Percentiles rank a stretch among this genome's conserved stretches.
phyloP scores from a whole-genome alignment of 805 yeast species.

The Candida silvicultrix region DNA sequence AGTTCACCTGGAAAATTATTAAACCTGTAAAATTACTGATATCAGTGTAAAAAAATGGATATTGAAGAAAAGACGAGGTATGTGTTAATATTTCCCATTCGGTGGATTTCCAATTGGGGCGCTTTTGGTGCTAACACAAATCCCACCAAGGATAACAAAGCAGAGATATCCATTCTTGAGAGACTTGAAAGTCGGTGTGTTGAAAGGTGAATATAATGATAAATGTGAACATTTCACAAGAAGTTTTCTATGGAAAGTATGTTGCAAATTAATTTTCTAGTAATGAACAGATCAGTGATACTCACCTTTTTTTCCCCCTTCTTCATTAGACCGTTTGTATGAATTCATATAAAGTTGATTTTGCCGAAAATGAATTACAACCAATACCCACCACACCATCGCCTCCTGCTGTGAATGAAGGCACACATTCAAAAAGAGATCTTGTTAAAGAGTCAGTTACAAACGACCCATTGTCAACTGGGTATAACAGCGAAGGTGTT shows the following conservation, averaged over 20 bases:
- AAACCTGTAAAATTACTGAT: no score
- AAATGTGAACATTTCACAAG: conserved; percentile 13
- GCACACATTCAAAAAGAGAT: conserved; percentile 3
- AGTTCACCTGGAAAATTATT: no score
- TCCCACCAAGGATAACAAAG: conserved; percentile 7
- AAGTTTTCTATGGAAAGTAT: conserved; percentile 15
- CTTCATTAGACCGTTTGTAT: conserved; percentile 16
- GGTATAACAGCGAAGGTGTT: conserved; percentile 1
- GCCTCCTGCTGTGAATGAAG: conserved; percentile 7
- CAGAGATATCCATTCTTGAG: conserved; percentile 12
- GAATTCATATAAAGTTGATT: conserved; percentile 14
- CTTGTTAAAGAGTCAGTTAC: conserved; percentile 1
- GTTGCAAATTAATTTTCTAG: no score
- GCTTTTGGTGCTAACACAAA: background rate
- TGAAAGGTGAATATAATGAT: conserved; percentile 16
- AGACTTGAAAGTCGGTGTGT: conserved; percentile 15
- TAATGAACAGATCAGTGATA: no score
- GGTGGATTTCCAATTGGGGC: no score
- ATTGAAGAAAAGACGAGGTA: background rate
- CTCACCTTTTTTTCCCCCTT: no score
- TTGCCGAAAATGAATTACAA: conserved; percentile 12
- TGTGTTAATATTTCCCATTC: background rate
- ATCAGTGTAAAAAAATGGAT: background rate
- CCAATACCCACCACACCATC: conserved; percentile 2
- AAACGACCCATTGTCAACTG: conserved; percentile 7